Conservation (phyloP, 2,329 filamentous ascomycete species). For the Sodiomyces alkalinus region DNA sequence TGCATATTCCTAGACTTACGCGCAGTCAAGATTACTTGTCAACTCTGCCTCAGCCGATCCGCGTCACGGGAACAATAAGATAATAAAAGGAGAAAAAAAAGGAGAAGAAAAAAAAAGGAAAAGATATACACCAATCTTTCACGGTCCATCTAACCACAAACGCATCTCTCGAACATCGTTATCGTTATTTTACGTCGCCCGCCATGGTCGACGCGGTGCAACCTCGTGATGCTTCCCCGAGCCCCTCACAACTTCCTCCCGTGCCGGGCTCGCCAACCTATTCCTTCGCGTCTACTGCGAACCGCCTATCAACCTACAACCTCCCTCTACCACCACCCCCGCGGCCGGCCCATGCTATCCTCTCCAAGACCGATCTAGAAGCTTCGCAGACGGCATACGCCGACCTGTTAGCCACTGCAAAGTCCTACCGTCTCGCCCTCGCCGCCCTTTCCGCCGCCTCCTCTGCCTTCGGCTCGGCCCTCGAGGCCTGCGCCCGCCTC, state of each 20-base stretch:
- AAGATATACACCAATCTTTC: too few species aligned
- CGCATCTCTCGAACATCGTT: too few species aligned
- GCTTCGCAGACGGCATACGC: slow-evolving; percentile 47
- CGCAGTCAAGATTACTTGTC: too few species aligned
- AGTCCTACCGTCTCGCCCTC: slow-evolving; percentile 47
- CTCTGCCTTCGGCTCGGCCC: slow-evolving; percentile 46
- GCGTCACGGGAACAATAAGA: too few species aligned
- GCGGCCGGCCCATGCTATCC: slow-evolving; percentile 39
- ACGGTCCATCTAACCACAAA: too few species aligned
- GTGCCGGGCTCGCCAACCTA: slow-evolving; percentile 49
- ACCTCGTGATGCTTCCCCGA: slow-evolving; percentile 29
- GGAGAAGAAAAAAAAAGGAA: too few species aligned
- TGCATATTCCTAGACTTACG: too few species aligned
- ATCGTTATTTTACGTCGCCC: too few species aligned
- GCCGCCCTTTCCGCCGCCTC: slow-evolving; percentile 44
- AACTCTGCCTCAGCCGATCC: too few species aligned
- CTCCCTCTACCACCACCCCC: slow-evolving; percentile 47
- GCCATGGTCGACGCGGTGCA: slow-evolving; percentile 17
- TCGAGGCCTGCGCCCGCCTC: slow-evolving; percentile 52
- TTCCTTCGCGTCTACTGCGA: slow-evolving; percentile 47
- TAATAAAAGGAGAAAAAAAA: too few species aligned
- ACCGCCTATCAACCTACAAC: slow-evolving; percentile 41
- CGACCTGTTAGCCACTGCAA: slow-evolving; percentile 45
- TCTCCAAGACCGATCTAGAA: slow-evolving; percentile 48
- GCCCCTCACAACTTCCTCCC: slow-evolving; percentile 40